Evolutionary conservation across 2,329 filamentous ascomycete species (phyloP), one percentile per base, ranked within the genome.

Genomic region (Exophiala aquamarina): DNA sequence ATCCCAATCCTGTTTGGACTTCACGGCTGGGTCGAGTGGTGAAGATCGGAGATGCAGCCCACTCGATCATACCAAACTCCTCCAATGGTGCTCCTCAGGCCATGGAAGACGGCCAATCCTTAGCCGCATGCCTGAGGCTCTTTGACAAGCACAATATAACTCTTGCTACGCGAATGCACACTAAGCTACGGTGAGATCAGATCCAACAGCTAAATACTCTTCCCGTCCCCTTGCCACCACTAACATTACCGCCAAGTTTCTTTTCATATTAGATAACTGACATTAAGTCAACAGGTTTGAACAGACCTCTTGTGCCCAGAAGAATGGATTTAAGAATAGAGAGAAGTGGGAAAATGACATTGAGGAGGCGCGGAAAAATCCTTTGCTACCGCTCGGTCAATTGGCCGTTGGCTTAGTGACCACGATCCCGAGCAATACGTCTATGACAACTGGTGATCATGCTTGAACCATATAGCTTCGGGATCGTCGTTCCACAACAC

Each of bases 21-120:
- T 78, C 70, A 60, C 60, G 66, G 2, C 56, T 58, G 3, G 63
- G 64, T 11, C 63, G 70, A 10, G 70, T 74, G 32, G 64, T 73
- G 14, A 59, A 75, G 2, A 68, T 77, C 19, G 75, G 75, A 4
- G 74, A 77, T 53, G 66, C 73, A 2, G 74, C 75, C 7, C 75
- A 78, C 51, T 67, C 72, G 1, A 72, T 75, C 58, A 63, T 76
- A 4, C 74, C 74, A 0, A 72, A 70, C 2, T 69, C 67, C 5
- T 70, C 71, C 14, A 70, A 74, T 50, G 73, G 74, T 4, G 74
- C 70, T 0, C 70, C 69, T 15, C 70, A 74, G 58, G 71, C 71
- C 0, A 71, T 77, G 57, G 73, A 77, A 57, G 74, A 77, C 57
- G 74, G 69, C 3, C 68, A 71, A 1, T 70, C 71, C 2, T 55